These are phyloP conservation scores for Heliocybe sulcata DNA, from an alignment of 1,284 basidiomycete genomes.

Conservation along the genomic window DNA sequence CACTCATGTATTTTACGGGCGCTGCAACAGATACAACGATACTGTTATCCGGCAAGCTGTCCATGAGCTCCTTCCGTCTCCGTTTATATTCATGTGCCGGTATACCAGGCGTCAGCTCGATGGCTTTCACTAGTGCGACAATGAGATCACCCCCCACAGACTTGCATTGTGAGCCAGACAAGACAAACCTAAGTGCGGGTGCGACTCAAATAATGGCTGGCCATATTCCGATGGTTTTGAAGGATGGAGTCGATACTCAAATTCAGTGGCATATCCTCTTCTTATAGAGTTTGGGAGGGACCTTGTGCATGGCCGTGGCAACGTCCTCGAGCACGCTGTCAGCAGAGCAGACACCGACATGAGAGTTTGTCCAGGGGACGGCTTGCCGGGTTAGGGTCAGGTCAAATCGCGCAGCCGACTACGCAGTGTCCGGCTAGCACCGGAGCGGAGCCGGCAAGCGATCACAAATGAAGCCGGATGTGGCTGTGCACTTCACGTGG, in stretches of 20 bases:
- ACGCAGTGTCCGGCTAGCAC: neutral
- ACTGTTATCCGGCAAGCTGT: slow-evolving; percentile 68
- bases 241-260: slow-evolving; percentile 5
- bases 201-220: slow-evolving; percentile 71
- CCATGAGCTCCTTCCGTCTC: slow-evolving; percentile 72
- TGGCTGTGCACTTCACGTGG: neutral
- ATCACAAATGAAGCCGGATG: neutral
- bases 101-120: slow-evolving; percentile 85
- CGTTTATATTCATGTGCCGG: slow-evolving; percentile 75
- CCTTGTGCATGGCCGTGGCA: neutral
- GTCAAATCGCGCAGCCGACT: neutral
- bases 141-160: neutral
- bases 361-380: neutral
- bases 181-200: slow-evolving; percentile 67
- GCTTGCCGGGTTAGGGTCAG: neutral
- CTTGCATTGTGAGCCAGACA: neutral
- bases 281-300: neutral
- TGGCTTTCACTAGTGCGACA: slow-evolving; percentile 15
- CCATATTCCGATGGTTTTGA: slow-evolving; percentile 65
- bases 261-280: slow-evolving; percentile 29
- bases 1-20: slow-evolving; percentile 83
- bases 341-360: neutral
- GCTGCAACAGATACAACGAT: slow-evolving; percentile 79
- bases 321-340: neutral
- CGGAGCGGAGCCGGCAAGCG: neutral